Percentiles rank a stretch among this genome's conserved stretches.
phyloP scores from a whole-genome alignment of 768 basidiomycete species.

The Russula sp. region DNA sequence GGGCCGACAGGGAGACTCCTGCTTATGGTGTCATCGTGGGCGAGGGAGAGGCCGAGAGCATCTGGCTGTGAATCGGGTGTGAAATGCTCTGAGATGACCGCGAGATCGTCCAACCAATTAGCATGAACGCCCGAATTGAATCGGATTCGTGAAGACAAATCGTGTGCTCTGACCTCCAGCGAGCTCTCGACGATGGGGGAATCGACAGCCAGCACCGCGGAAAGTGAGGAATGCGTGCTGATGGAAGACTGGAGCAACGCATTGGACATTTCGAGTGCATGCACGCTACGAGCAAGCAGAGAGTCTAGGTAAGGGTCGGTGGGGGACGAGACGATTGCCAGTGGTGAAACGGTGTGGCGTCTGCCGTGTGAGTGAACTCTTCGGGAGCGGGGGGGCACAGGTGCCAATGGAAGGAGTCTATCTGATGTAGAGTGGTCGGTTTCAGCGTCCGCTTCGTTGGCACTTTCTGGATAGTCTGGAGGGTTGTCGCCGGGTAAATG shows the following conservation, averaged over 20 bases:
- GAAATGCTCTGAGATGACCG: slow-evolving; percentile 36
- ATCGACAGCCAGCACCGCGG: slow-evolving; percentile 45
- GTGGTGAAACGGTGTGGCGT: slow-evolving; percentile 22
- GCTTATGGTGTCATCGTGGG: slow-evolving; percentile 24
- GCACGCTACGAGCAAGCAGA: slow-evolving; percentile 74
- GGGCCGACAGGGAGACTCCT: slow-evolving; percentile 29
- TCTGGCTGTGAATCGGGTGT: slow-evolving; percentile 8
- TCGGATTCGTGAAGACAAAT: slow-evolving; percentile 47
- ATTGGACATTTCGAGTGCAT: slow-evolving; percentile 84
- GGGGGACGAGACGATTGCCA: slow-evolving; percentile 26
- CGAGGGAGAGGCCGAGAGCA: slow-evolving; percentile 6
- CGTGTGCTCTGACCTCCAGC: slow-evolving; percentile 44
- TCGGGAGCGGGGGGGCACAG: slow-evolving; percentile 32
- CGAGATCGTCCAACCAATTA: slow-evolving; percentile 63
- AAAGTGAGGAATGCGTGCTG: slow-evolving; percentile 55
- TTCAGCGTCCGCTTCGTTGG: slow-evolving; percentile 72
- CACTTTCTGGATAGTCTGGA: slow-evolving; percentile 71
- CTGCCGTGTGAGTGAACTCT: slow-evolving; percentile 32
- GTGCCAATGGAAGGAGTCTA: slow-evolving; percentile 27
- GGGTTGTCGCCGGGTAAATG: slow-evolving; percentile 49
- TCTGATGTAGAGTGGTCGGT: slow-evolving; percentile 39
- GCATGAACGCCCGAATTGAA: slow-evolving; percentile 41
- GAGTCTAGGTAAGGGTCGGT: slow-evolving; percentile 63
- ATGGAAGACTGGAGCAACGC: slow-evolving; percentile 70
- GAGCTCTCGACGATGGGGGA: slow-evolving; percentile 38